Evolutionary conservation across 108 stramenopile genomes (phyloP), one percentile per base, ranked within the genome.

Genomic region (Chaetoceros tenuissimus): DNA sequence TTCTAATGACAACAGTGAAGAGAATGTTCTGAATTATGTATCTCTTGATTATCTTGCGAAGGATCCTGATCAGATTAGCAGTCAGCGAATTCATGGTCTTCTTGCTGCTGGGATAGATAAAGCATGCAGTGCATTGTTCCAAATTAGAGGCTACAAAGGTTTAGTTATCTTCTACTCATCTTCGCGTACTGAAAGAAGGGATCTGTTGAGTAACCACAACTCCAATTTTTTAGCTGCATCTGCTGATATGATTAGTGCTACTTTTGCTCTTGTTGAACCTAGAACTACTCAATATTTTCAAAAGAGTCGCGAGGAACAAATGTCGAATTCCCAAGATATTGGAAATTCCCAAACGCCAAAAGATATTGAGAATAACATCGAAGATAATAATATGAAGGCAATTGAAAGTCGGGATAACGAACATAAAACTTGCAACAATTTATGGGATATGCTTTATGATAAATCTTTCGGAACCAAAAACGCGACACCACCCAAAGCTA

Each of bases 151-250:
- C 21, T 59, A 23, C 34, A 49, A 59, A 26, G 78, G 78, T 3
- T 63, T 79, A 31, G 73, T 74, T 0, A 56, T 79, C 26, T 79
- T n/a, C n/a, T n/a, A 67, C 60, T 65, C 54, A 28, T 61, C 48
- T 24, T 40, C 51, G 31, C 51, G 31, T 18, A 58, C 56, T 47
- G 62, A 51, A 31, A 46, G 51, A 21, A 8, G 5, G 2, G 51
- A 59, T 19, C 52, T 60, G 24, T 43, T 79, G 43, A 52, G 51
- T 10, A 24, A 53, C n/a, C 17, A 29, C 13, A 74, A 79, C 40
- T n/a, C 10, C 0, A 19, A 13, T 1, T 66, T 68, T 46, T 56
- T 79, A 27, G 24, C 44, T 3, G 25, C 50, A 26, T 45, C 72
- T 45, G 71, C 73, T 13, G 55, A 72, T 0, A 24, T 74, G n/a